Evolutionary conservation across 768 basidiomycete genomes (phyloP), one percentile per base, ranked within the genome.

Genomic region (Amanita brunnescens): DNA sequence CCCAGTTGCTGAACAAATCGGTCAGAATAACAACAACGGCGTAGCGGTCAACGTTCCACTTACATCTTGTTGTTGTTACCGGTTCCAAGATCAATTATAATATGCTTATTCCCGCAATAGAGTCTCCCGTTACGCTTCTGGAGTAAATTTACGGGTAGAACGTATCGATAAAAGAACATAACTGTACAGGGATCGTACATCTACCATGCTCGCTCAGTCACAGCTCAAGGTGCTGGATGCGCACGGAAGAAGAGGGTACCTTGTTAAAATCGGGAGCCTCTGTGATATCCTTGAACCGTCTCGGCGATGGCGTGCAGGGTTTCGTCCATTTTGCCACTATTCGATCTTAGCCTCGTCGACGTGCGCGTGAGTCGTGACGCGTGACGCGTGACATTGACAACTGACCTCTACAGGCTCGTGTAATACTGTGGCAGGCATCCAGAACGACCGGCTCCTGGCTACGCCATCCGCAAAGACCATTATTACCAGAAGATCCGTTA

Each of bases 1-100:
- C 83, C 96, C 96, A 98, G 66, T 97, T 98, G 67, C 96, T 97
- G 59, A 41, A 34, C 20, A 21, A 10, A 35, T 35, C 16, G 32
- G 35, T 24, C 18, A 20, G 18, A 33, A 14, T 16, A 14, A 24
- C 8, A 13, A 12, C 13, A 45, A 29, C n/a, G 10, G 24, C 18
- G 38, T 21, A 44, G 61, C 44, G 64, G 50, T 39, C 2, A 29
- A 21, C 30, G 48, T 5, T 10, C n/a, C 3, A 74, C 91, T 57
- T 52, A 94, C 93, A 96, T 96, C 74, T 98, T 97, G 71, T 97
- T 97, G 70, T 97, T 97, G 69, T 98, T 96, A 75, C 94, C 94
- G 45, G 94, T 98, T n/a, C 93, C 94, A 57, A 98, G 71, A 80
- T 97, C 96, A 62, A 99, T 97, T 94, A 98, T 98, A 70, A 98